A percentile compares a stretch with the other conserved stretches of the same genome.
phyloP scores from a whole-genome alignment of 1,139 yeast genomes.

The Geotrichum cucujoidarum region DNA sequence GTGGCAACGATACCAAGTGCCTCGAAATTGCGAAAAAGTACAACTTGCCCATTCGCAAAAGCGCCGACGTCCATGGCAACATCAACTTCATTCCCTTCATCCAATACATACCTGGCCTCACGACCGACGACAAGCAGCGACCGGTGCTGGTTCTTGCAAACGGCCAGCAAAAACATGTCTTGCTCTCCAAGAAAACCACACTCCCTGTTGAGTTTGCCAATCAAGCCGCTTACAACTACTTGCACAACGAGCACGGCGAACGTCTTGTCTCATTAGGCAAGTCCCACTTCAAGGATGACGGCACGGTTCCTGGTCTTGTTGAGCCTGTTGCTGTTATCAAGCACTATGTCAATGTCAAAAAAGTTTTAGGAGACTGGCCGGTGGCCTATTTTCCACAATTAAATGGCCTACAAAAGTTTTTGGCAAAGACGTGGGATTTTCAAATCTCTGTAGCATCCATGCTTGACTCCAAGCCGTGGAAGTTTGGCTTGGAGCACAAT shows the following conservation, averaged over 20 bases:
- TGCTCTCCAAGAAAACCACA: background rate
- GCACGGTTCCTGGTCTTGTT: conserved; percentile 11
- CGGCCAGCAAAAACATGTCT: no score
- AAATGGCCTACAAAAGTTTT: background rate
- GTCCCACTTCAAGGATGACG: background rate
- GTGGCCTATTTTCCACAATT: background rate
- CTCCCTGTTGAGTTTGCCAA: conserved; percentile 13
- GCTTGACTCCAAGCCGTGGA: background rate
- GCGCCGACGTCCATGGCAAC: conserved; percentile 8
- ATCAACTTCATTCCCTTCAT: conserved; percentile 5
- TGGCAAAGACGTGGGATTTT: background rate
- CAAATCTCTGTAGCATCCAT: background rate
- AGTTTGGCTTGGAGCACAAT: background rate
- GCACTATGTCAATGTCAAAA: conserved; percentile 3
- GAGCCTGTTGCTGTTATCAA: conserved; percentile 10
- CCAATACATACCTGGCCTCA: background rate
- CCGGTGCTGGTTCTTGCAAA: no score
- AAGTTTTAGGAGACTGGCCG: background rate
- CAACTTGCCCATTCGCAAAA: background rate
- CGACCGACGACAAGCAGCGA: background rate
- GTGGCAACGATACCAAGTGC: conserved; percentile 5
- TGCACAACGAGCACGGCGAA: background rate
- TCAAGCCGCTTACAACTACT: conserved; percentile 10
- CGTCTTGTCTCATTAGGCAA: background rate
- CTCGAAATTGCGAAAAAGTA: background rate